These are phyloP conservation scores for Teunomyces funiuensis DNA, from an alignment of 805 yeast genomes.

Conservation along the genomic window DNA sequence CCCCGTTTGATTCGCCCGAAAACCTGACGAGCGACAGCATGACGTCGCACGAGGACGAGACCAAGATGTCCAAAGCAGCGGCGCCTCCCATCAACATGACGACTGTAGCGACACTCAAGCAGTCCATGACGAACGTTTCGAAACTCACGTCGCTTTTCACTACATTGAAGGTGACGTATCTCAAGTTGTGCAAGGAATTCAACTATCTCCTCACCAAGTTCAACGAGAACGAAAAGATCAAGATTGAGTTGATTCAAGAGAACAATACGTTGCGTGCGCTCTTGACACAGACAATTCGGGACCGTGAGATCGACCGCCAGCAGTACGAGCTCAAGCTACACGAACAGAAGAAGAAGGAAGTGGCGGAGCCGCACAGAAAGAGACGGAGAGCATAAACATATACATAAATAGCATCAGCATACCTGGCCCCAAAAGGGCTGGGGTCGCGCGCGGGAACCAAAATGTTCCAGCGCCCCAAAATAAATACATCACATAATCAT, in stretches of 20 bases:
- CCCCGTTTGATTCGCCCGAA: conserved; percentile 17
- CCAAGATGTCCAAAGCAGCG: background rate
- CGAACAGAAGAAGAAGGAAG: background rate
- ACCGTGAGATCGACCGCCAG: conserved; percentile 20
- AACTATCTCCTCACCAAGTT: conserved; percentile 34
- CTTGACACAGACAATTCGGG: conserved; percentile 28
- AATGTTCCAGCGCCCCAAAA: too few relatives aligned
- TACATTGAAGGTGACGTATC: conserved; percentile 32
- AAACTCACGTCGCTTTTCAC: conserved; percentile 32
- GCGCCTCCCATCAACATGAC: conserved; percentile 7
- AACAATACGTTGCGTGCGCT: conserved; percentile 32
- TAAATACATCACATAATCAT: background rate
- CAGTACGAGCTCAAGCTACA: conserved; percentile 4
- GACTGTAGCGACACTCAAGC: conserved; percentile 15
- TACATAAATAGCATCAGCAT: too few relatives aligned
- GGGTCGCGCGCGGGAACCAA: background rate
- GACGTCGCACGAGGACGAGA: conserved; percentile 12
- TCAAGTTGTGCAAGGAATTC: conserved; percentile 40
- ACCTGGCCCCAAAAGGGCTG: too few relatives aligned
- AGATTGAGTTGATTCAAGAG: conserved; percentile 35
- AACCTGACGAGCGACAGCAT: conserved; percentile 10
- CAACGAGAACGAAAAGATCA: conserved; percentile 36
- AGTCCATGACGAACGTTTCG: conserved; percentile 16
- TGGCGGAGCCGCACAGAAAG: conserved; percentile 4
- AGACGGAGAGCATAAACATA: conserved; percentile 6